Percentiles rank a stretch among this genome's conserved stretches.
phyloP scores from a whole-genome alignment of 805 yeast species.

The Candida peoriensis region DNA sequence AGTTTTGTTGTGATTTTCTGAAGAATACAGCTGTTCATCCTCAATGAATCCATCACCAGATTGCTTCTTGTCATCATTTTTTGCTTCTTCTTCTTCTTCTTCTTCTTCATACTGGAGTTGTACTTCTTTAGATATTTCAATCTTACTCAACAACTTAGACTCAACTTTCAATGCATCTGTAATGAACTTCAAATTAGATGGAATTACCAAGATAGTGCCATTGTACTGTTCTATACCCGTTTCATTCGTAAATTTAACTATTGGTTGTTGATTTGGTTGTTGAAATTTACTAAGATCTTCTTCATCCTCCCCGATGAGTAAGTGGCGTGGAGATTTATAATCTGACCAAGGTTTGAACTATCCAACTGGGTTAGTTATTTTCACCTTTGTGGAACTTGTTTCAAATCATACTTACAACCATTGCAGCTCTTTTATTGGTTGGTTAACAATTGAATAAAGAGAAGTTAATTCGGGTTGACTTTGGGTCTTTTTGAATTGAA shows the following conservation, averaged over 20 bases:
- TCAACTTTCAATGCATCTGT: not conserved
- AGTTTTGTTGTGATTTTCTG: slow-evolving; percentile 5
- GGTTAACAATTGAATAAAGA: too few species aligned
- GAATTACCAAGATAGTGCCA: not conserved
- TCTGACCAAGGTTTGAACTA: slow-evolving; percentile 47
- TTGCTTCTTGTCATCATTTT: slow-evolving; percentile 1
- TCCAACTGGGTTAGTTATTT: not conserved
- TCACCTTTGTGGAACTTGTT: not conserved
- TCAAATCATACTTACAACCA: not conserved
- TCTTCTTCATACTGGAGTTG: not conserved
- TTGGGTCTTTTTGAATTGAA: too few species aligned
- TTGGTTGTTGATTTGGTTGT: too few species aligned
- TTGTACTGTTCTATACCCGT: too few species aligned
- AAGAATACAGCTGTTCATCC: slow-evolving; percentile 45
- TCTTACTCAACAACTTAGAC: too few species aligned
- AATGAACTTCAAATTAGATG: slow-evolving; percentile 1
- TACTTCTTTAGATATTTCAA: not conserved
- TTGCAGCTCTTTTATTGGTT: too few species aligned
- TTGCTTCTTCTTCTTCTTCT: slow-evolving; percentile 8
- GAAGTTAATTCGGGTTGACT: too few species aligned
- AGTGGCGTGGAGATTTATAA: slow-evolving; percentile 40
- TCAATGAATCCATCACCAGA: slow-evolving; percentile 35
- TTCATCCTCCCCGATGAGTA: slow-evolving; percentile 38
- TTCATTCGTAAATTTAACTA: too few species aligned
- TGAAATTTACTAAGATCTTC: too few species aligned